These are phyloP conservation scores for Blumeria hordei DNA, from an alignment of 2,329 filamentous ascomycete species.

Conservation along the genomic window DNA sequence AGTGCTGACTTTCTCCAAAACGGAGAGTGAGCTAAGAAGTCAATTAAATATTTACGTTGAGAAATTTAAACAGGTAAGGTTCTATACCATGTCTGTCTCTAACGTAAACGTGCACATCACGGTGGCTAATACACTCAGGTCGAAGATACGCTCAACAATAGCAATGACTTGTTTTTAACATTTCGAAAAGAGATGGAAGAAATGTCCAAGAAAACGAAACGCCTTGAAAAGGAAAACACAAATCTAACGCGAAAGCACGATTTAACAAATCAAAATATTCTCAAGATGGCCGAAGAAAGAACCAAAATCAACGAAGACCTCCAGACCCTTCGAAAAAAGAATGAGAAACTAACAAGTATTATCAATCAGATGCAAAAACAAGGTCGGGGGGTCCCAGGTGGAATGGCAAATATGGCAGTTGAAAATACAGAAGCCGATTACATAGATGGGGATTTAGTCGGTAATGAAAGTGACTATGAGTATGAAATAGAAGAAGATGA, in stretches of 20 bases:
- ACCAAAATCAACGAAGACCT: conserved; percentile 50
- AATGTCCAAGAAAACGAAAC: conserved; percentile 97
- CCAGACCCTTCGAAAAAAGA: conserved; percentile 52
- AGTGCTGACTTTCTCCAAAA: conserved; percentile 87
- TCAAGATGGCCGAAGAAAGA: conserved; percentile 91
- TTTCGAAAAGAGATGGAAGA: conserved; percentile 99
- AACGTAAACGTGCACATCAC: neutral
- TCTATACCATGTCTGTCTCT: neutral
- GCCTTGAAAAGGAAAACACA: conserved; percentile 88
- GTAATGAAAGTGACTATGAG: conserved; percentile 39
- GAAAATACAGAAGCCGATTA: conserved; percentile 29
- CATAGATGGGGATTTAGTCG: conserved; percentile 27
- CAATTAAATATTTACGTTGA: conserved; percentile 97
- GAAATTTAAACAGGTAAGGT: conserved; percentile 91
- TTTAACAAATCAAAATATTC: conserved; percentile 77
- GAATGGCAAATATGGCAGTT: conserved; percentile 34
- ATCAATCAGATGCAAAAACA: conserved; percentile 94
- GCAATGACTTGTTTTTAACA: conserved; percentile 88
- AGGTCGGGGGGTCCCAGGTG: conserved; percentile 51
- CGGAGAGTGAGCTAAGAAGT: conserved; percentile 75
- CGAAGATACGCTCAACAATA: conserved; percentile 95
- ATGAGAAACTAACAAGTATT: conserved; percentile 76
- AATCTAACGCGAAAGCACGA: conserved; percentile 81
- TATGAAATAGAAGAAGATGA: conserved; percentile 17
- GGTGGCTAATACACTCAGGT: conserved; percentile 40